Base-by-base conservation (phyloP, 768 basidiomycete genomes). In the Cystofilobasidium ferigula region DNA sequence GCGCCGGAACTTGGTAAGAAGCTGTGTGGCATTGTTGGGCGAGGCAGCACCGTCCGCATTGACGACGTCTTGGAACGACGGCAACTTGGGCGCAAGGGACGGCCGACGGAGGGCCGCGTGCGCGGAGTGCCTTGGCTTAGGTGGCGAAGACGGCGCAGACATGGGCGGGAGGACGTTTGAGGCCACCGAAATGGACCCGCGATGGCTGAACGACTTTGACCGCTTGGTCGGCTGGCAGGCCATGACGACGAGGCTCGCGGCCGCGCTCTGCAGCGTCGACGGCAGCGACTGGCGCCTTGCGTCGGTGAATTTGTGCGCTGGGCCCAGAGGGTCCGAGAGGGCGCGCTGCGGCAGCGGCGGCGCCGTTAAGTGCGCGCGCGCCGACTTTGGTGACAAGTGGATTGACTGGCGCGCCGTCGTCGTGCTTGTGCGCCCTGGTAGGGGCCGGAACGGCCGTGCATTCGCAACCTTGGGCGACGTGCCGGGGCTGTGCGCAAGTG, bases 401-500 rank as follows among this genome's bases (percentile, higher is more conserved):
- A 54, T 10, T 3, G 51, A 54, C 26, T 6, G 26, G 30, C 12
- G 51, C 8, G n/a, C 3, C 28, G 30, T 8, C 30, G 51, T 3
- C 30, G 30, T 13, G 22, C 5, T 7, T 4, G 45, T 20, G 3
- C 10, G 5, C 10, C 45, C 22, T 1, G 9, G 6, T 10, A 47
- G 24, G 9, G 45, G 45, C 22, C 45, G 22, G 22, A n/a, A n/a
- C n/a, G 45, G 45, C 45, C 24, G 45, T 5, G 45, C 45, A 6
- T 20, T 20, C 45, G 5, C 6, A 8, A n/a, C 45, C n/a, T n/a
- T 20, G 13, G 45, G 45, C 13, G 45, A 47, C 22, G 45, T 8
- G 7, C 5, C n/a, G 6, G 45, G 45, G 78, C 65, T 80, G 77
- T 0, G 88, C 86, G 32, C 98, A 78, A 20, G 82, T 74, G 57